These are phyloP conservation scores for Cordyceps tenuipes DNA, from an alignment of 2,329 filamentous ascomycete genomes.

Conservation along the genomic window DNA sequence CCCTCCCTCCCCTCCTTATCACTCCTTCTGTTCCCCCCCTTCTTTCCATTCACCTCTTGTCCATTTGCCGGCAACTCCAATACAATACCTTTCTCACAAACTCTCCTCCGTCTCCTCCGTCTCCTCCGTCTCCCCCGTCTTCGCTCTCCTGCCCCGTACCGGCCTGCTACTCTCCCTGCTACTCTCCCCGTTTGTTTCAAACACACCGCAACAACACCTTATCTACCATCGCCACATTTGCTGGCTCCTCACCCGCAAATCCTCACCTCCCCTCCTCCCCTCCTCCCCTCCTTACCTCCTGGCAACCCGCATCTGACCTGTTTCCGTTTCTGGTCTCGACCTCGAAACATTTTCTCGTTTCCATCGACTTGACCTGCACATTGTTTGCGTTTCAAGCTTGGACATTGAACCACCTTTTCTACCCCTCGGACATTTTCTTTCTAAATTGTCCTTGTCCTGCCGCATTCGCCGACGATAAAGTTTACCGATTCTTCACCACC, in stretches of 20 bases:
- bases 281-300: not conserved
- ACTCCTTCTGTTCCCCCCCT: not conserved
- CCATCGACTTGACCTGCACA: not conserved
- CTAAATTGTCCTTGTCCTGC: not conserved
- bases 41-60: not conserved
- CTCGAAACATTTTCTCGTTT: not conserved
- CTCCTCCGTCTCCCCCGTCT: too few relatives aligned
- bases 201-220: not conserved
- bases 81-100: too few relatives aligned
- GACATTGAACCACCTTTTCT: not conserved
- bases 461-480: not conserved
- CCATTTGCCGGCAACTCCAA: not conserved
- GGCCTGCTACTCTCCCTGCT: not conserved
- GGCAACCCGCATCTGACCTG: not conserved
- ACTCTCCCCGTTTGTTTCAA: not conserved
- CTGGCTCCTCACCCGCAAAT: too few relatives aligned
- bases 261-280: too few relatives aligned
- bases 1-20: not conserved
- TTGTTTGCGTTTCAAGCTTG: not conserved
- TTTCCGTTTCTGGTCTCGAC: not conserved
- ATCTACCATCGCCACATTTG: not conserved
- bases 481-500: not conserved
- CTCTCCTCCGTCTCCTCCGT: too few relatives aligned
- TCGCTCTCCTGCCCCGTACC: not conserved
- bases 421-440: not conserved